Conservation (phyloP, 257 asterid genomes). For the Rubia yunnanensis region DNA sequence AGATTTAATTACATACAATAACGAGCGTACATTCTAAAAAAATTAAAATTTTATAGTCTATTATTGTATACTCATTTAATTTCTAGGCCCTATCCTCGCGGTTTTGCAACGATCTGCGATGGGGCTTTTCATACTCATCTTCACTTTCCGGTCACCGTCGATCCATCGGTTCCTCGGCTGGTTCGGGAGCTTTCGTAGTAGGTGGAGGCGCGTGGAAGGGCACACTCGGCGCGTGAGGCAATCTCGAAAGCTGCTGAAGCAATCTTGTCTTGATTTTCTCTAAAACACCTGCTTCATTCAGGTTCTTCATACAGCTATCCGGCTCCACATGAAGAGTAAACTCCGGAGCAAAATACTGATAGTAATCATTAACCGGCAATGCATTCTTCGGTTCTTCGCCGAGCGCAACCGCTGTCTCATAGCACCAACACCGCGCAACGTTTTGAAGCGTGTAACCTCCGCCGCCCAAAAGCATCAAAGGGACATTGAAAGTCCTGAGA, state of each 20-base stretch:
- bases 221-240: conserved; percentile 76
- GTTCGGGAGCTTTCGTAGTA: conserved; percentile 51
- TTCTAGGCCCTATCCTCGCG: too few species aligned
- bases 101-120: not conserved
- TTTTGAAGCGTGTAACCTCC: conserved; percentile 63
- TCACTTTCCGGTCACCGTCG: too few species aligned
- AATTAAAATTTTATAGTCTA: too few species aligned
- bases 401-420: conserved; percentile 88
- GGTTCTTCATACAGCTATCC: conserved; percentile 44
- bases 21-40: too few species aligned
- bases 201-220: conserved; percentile 67
- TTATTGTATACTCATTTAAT: too few species aligned
- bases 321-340: conserved; percentile 68
- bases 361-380: conserved; percentile 72
- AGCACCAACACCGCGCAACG: conserved; percentile 67
- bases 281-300: conserved; percentile 50
- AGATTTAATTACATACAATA: too few species aligned
- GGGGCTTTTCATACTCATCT: conserved; percentile 41
- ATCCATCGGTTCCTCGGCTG: conserved; percentile 73
- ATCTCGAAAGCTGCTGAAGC: conserved; percentile 61
- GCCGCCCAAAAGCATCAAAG: conserved; percentile 65
- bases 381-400: conserved; percentile 74
- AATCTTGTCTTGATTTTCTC: conserved; percentile 64
- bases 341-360: conserved; percentile 80
- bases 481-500: conserved; percentile 54